These are phyloP conservation scores for Lactarius quietus DNA, from an alignment of 768 basidiomycete genomes.

Conservation along the genomic window DNA sequence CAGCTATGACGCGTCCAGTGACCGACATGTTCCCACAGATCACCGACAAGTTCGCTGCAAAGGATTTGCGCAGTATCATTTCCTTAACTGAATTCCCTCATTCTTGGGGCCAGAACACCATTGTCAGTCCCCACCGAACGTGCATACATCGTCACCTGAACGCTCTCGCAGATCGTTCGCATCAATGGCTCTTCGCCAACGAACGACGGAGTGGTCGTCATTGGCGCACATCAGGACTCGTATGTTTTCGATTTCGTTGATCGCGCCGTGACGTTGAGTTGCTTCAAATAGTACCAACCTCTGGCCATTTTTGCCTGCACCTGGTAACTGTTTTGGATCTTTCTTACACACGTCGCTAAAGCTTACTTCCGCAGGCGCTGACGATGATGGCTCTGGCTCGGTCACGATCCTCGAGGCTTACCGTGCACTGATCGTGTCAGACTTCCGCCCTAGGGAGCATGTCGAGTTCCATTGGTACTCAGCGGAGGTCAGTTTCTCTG, in stretches of 20 bases:
- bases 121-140: slow-evolving; percentile 43
- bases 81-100: slow-evolving; percentile 71
- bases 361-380: slow-evolving; percentile 52
- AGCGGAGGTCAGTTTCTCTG: slow-evolving; percentile 53
- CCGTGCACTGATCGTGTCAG: slow-evolving; percentile 61
- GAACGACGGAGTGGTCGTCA: slow-evolving; percentile 62
- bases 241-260: slow-evolving; percentile 28
- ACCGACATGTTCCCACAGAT: slow-evolving; percentile 42
- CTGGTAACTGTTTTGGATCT: slow-evolving; percentile 44
- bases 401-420: slow-evolving; percentile 79
- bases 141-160: not conserved
- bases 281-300: slow-evolving; percentile 53
- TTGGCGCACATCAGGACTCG: slow-evolving; percentile 87
- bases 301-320: slow-evolving; percentile 75
- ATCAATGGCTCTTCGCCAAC: slow-evolving; percentile 66
- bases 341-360: slow-evolving; percentile 11
- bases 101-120: slow-evolving; percentile 81
- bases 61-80: slow-evolving; percentile 53
- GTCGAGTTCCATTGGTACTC: slow-evolving; percentile 87
- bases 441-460: slow-evolving; percentile 60
- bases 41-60: slow-evolving; percentile 57
- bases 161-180: slow-evolving; percentile 54
- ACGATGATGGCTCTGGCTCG: slow-evolving; percentile 59
- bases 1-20: not conserved
- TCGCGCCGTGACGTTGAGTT: slow-evolving; percentile 6